Percentiles rank a stretch among this genome's conserved stretches.
phyloP scores from a whole-genome alignment of 192 early-diverging fungal genomes.

The Dissophora ornata region DNA sequence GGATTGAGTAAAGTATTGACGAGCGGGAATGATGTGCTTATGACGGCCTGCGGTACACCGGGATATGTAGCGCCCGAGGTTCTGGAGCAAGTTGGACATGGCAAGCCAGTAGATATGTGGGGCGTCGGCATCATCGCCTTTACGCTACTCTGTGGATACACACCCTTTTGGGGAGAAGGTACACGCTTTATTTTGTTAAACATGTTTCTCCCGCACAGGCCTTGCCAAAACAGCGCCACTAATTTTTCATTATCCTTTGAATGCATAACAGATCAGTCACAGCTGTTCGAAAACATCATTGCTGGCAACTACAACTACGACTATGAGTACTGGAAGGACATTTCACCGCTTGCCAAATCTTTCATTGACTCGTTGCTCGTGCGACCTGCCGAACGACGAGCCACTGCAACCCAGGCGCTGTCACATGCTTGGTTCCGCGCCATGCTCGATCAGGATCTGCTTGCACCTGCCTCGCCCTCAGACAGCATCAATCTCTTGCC shows the following conservation, averaged over 20 bases:
- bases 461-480: constrained; percentile 26
- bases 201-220: too few species aligned
- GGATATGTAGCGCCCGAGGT: constrained; percentile 93
- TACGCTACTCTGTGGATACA: constrained; percentile 83
- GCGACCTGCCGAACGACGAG: constrained; percentile 75
- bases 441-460: constrained; percentile 40
- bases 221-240: too few species aligned
- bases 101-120: constrained; percentile 96
- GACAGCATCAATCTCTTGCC: constrained; percentile 48
- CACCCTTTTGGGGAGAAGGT: constrained; percentile 74
- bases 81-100: constrained; percentile 84
- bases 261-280: constrained; percentile 69
- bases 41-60: constrained; percentile 90
- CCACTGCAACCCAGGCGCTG: constrained; percentile 85
- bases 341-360: constrained; percentile 81
- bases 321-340: constrained; percentile 82
- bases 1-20: constrained; percentile 80
- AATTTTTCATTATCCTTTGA: too few species aligned
- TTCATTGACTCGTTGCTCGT: constrained; percentile 76
- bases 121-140: constrained; percentile 93
- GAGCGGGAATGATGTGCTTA: constrained; percentile 81
- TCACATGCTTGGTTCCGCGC: constrained; percentile 85
- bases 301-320: constrained; percentile 75
- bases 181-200: too few species aligned
- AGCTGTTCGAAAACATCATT: constrained; percentile 77